Percentiles rank a stretch among this genome's conserved stretches.
Conservation (phyloP, 257 asterid species). For the Nicotiana tomentosiformis region DNA sequence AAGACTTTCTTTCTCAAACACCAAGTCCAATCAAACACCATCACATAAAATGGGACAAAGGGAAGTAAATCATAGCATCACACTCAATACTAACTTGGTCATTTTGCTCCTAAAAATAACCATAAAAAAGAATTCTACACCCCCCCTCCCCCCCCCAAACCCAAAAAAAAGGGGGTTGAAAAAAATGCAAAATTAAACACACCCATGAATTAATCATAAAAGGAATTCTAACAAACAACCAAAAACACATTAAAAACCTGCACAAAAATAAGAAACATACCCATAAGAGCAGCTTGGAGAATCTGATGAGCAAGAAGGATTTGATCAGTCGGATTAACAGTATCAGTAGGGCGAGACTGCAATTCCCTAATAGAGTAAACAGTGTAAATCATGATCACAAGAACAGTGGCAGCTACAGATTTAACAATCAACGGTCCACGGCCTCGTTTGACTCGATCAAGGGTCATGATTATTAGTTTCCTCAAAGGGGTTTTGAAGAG, state of each 20-base stretch:
- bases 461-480: conserved; percentile 27
- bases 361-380: conserved; percentile 22
- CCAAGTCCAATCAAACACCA: no score
- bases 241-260: background rate
- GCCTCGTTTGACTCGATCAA: conserved; percentile 38
- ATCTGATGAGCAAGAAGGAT: conserved; percentile 15
- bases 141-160: background rate
- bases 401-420: conserved; percentile 26
- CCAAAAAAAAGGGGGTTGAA: background rate
- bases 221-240: background rate
- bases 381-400: conserved; percentile 28
- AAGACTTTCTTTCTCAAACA: no score
- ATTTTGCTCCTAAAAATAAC: background rate
- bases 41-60: no score
- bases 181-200: background rate
- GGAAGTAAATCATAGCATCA: background rate
- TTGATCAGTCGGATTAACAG: conserved; percentile 20
- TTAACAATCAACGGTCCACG: conserved; percentile 34
- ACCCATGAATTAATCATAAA: background rate
- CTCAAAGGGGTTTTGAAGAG: conserved; percentile 37
- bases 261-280: background rate
- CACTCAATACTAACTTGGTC: background rate
- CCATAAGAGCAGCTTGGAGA: conserved; percentile 22
- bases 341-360: conserved; percentile 20
- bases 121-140: background rate